phyloP scores from a whole-genome alignment of 805 yeast species.

The Wickerhamomyces chambardii region DNA sequence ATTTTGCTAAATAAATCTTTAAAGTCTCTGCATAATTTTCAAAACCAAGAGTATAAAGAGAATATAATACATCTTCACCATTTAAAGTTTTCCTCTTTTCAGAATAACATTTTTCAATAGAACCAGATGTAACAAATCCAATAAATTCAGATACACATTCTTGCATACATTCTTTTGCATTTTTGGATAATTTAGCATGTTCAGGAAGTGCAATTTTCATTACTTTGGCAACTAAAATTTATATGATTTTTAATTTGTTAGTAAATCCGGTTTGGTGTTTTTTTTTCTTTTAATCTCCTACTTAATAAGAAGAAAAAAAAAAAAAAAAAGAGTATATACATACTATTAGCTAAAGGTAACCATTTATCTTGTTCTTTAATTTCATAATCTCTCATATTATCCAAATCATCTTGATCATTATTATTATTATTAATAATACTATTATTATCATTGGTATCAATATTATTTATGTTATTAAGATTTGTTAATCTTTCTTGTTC shows the following conservation, averaged over 20 bases:
- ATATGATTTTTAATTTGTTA: neutral
- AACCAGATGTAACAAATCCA: constrained; percentile 73
- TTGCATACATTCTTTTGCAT: constrained; percentile 74
- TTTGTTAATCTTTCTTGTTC: too few species aligned
- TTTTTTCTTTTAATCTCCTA: too few species aligned
- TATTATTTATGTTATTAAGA: too few species aligned
- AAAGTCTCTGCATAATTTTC: constrained; percentile 77
- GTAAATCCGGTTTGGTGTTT: neutral
- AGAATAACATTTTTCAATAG: constrained; percentile 64
- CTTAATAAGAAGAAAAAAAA: too few species aligned
- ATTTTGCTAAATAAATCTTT: constrained; percentile 69
- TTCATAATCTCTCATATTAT: constrained; percentile 30
- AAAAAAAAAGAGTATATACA: constrained; percentile 4
- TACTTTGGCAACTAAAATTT: constrained; percentile 45
- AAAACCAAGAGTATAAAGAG: constrained; percentile 68
- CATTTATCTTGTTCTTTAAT: constrained; percentile 72
- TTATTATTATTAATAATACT: too few species aligned
- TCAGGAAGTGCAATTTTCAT: constrained; percentile 67
- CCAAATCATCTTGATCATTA: constrained; percentile 3
- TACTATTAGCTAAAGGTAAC: constrained; percentile 70
- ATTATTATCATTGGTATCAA: too few species aligned
- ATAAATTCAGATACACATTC: constrained; percentile 80
- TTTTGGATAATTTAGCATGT: constrained; percentile 69
- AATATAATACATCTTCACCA: constrained; percentile 69
- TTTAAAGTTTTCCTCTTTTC: constrained; percentile 73